Base-by-base conservation (phyloP, 257 asterid species). In the Vinca minor region DNA sequence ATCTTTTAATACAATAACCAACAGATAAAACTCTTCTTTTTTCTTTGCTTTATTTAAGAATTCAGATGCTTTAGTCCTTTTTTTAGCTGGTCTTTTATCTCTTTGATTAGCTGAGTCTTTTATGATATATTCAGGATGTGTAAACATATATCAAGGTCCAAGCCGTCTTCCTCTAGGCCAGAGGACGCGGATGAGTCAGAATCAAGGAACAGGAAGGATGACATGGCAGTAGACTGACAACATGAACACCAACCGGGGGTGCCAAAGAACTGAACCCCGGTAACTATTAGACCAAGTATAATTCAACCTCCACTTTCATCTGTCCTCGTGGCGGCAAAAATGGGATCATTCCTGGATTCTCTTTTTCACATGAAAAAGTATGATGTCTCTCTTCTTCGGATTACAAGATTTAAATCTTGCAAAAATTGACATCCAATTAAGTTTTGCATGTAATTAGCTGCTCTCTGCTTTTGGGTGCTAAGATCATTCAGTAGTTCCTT, bases 101-200 rank as follows among this genome's bases (percentile, higher is more conserved):
- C 52, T 59, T 42, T 58, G 47, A 49, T 34, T 31, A 55, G 61
- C 38, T 58, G 25, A 36, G 46, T 13, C n/a, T 57, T 63, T 50
- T 42, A 31, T 67, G 20, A 20, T 38, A 28, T 68, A 52, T 82
- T 74, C 94, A 91, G 98, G 94, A 73, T 77, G 81, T 88, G 79
- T 85, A 86, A 76, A 64, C 84, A 76, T 42, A 69, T 71, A 73
- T 52, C 66, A 67, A 78, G 75, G 58, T 66, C 81, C 71, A 80
- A 80, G 82, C 67, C 79, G 1, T 61, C 82, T 0, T 62, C 84
- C 23, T 68, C 67, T 46, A 71, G 63, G 23, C 69, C 88, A 38
- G 84, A 78, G 60, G 71, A 68, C 25, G 64, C 39, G 29, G 36
- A 60, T 32, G 90, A 74, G 45, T 66, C 77, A 13, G 83, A 74